Conservation (phyloP, 2,329 filamentous ascomycete genomes). For the Pyricularia sp. region DNA sequence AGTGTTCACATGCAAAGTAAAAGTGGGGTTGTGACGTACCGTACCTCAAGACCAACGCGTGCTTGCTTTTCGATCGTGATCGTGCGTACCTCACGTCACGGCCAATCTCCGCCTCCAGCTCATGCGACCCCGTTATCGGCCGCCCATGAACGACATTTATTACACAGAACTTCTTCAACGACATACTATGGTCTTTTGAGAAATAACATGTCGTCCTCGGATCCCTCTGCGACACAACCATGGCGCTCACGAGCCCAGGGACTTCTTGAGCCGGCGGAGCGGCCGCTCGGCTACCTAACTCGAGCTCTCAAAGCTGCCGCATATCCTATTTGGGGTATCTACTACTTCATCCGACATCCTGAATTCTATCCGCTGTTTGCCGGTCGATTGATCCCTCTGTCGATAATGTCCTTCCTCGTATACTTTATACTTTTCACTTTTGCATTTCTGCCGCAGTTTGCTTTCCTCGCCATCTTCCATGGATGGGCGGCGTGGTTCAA, state of each 20-base stretch:
- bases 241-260: not conserved
- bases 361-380: constrained; percentile 74
- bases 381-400: constrained; percentile 64
- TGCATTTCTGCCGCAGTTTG: constrained; percentile 77
- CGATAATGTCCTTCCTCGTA: constrained; percentile 69
- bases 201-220: not conserved
- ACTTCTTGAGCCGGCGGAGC: constrained; percentile 14
- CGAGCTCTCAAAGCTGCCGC: constrained; percentile 33
- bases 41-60: not conserved
- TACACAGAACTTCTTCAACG: not conserved
- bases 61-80: not conserved
- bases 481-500: constrained; percentile 81
- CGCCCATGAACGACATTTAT: not conserved
- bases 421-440: constrained; percentile 80
- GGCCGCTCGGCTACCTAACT: constrained; percentile 27
- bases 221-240: not conserved
- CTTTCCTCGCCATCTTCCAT: constrained; percentile 82
- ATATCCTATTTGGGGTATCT: constrained; percentile 58
- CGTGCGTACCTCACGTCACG: not conserved
- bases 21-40: not conserved
- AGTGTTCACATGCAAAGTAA: not conserved
- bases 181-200: not conserved
- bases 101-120: not conserved
- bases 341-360: constrained; percentile 64
- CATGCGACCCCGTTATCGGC: not conserved